Base-by-base conservation (phyloP, 2,329 filamentous ascomycete species). In the Trichoderma sp. region DNA sequence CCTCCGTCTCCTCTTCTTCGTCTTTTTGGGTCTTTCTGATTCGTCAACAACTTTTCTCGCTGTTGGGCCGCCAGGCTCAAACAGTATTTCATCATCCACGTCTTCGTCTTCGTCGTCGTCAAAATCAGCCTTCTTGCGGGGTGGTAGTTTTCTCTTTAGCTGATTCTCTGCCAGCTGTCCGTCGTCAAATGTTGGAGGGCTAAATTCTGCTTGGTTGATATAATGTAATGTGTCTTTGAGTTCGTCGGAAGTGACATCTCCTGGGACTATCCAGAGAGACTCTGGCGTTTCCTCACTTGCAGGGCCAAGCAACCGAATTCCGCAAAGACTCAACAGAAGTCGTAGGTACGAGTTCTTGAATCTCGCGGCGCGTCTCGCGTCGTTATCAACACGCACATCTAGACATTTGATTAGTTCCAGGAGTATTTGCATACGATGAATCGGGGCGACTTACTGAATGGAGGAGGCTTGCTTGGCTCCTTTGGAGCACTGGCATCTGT, bases 261-360 rank as follows among this genome's bases (percentile, higher is more conserved):
- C 84, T 0, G 94, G 91, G 51, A 98, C 84, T 54, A 92, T 81
- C 96, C 96, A 98, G 0, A 85, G 83, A 1, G 91, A 90, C 69
- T 95, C 91, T 0, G 87, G 85, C 4, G 92, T 90, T 75, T 97
- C 92, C 52, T 93, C 90, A 4, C 84, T 74, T 0, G 78, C 79
- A 0, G 84, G 82, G 0, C 80, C 79, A 10, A 85, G 78, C 4
- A 90, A 85, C 74, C 91, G 85, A 70, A 96, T 87, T 0, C 91
- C 92, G 21, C 91, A 84, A 0, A 96, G 84, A 1, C 85, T 90
- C 86, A 98, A 91, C 4, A 99, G 86, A 1, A 98, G 88, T 39
- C 94, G 91, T 2, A 98, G 85, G 75, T 95, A 90, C 11, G 92
- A 90, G 78, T 98, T 96, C 76, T 93, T 96, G 83, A 96, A 96